phyloP scores from a whole-genome alignment of 495 filamentous ascomycete genomes.

The Xylaria cubensis region DNA sequence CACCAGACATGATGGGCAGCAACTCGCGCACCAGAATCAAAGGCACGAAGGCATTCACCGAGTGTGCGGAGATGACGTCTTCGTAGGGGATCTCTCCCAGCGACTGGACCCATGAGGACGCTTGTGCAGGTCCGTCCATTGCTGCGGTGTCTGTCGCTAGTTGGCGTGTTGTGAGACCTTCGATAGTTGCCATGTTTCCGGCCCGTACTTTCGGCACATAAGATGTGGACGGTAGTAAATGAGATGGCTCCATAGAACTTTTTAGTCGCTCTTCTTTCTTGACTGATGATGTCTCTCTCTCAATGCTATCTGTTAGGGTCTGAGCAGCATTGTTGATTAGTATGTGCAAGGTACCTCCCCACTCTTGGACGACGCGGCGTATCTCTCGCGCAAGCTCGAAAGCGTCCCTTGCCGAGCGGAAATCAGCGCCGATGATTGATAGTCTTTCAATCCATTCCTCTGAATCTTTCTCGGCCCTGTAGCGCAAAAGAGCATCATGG shows the following conservation, averaged over 20 bases:
- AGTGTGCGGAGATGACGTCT: constrained; percentile 55
- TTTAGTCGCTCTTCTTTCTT: constrained; percentile 32
- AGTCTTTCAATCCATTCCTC: constrained; percentile 42
- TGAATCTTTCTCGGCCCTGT: constrained; percentile 45
- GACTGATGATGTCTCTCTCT: constrained; percentile 48
- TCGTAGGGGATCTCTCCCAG: constrained; percentile 56
- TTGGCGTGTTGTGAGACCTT: not conserved
- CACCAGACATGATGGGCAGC: constrained; percentile 48
- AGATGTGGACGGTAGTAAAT: not conserved
- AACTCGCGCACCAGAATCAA: constrained; percentile 56
- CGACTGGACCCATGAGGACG: constrained; percentile 54
- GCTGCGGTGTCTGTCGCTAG: not conserved
- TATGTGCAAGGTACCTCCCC: constrained; percentile 47
- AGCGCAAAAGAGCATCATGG: constrained; percentile 50
- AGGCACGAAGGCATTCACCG: constrained; percentile 56
- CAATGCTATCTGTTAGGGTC: constrained; percentile 53
- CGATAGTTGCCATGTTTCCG: not conserved
- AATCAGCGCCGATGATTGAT: constrained; percentile 55
- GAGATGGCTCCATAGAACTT: not conserved
- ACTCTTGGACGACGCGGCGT: constrained; percentile 24
- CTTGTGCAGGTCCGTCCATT: not conserved
- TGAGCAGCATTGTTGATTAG: constrained; percentile 60
- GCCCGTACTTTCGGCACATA: constrained; percentile 13
- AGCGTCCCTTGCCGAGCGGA: constrained; percentile 52
- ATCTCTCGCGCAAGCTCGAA: constrained; percentile 45